Conservation (phyloP, 805 yeast genomes). For the Metschnikowia shivogae region DNA sequence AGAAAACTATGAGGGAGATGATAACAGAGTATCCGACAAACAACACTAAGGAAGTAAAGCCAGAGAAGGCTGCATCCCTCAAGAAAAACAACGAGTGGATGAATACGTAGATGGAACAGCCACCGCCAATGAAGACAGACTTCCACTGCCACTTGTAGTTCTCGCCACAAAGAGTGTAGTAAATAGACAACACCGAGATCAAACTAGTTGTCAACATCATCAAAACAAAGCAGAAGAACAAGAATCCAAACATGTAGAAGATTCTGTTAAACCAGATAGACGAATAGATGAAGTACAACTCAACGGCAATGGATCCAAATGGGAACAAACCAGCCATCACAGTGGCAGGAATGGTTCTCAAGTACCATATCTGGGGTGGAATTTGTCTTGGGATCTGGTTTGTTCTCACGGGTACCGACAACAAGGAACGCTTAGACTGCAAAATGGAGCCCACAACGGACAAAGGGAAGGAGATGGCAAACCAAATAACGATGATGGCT, state of each 20-base stretch:
- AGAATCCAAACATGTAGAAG: constrained; percentile 96
- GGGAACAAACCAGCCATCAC: constrained; percentile 87
- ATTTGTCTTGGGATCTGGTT: constrained; percentile 96
- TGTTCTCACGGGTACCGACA: constrained; percentile 77
- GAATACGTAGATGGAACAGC: constrained; percentile 81
- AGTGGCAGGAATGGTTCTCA: constrained; percentile 62
- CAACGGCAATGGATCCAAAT: constrained; percentile 91
- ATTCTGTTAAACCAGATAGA: constrained; percentile 92
- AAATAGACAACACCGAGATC: constrained; percentile 74
- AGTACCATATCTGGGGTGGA: constrained; percentile 84
- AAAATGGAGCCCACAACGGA: constrained; percentile 78
- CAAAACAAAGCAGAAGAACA: constrained; percentile 80
- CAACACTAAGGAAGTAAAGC: constrained; percentile 68
- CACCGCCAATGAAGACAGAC: constrained; percentile 80
- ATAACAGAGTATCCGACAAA: constrained; percentile 80
- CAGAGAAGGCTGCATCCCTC: constrained; percentile 61
- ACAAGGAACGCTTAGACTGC: constrained; percentile 59
- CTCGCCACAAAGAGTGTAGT: constrained; percentile 82
- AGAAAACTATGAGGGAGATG: constrained; percentile 65
- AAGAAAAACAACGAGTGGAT: constrained; percentile 69
- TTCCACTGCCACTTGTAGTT: constrained; percentile 99
- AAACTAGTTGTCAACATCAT: constrained; percentile 78
- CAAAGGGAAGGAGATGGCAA: constrained; percentile 76
- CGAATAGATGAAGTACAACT: constrained; percentile 85
- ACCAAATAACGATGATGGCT: constrained; percentile 81